These are phyloP conservation scores for Mycena alexandri DNA, from an alignment of 768 basidiomycete species.

Conservation along the genomic window DNA sequence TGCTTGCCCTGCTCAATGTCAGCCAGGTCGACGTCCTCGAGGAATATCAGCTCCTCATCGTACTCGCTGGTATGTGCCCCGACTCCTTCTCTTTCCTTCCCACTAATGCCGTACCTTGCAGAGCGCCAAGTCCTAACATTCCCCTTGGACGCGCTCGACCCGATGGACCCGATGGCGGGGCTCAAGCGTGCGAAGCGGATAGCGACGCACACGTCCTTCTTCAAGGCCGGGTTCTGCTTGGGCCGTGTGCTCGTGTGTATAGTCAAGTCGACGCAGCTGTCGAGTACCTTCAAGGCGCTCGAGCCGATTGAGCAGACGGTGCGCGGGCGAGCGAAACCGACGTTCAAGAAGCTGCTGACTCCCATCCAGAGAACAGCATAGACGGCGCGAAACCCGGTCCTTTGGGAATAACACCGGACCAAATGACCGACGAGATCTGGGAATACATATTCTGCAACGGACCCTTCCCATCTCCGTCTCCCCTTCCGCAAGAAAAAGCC, in stretches of 20 bases:
- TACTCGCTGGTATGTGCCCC: conserved; percentile 86
- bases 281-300: conserved; percentile 96
- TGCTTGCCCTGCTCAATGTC: conserved; percentile 89
- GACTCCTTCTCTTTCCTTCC: background rate
- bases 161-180: conserved; percentile 90
- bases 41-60: conserved; percentile 94
- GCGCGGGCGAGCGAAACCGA: conserved; percentile 84
- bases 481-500: conserved; percentile 81
- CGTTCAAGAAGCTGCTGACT: conserved; percentile 89
- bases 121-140: conserved; percentile 97
- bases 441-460: conserved; percentile 90
- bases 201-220: conserved; percentile 96
- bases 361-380: conserved; percentile 69
- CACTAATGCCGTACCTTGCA: conserved; percentile 45
- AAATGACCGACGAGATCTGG: conserved; percentile 99
- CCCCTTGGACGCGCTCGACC: conserved; percentile 92
- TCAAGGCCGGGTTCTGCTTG: conserved; percentile 95
- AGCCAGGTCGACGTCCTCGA: conserved; percentile 96
- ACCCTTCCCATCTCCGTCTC: conserved; percentile 76
- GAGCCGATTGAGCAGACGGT: conserved; percentile 95
- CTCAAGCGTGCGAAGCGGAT: conserved; percentile 95
- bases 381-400: conserved; percentile 86
- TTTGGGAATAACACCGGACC: conserved; percentile 86
- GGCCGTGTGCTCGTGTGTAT: conserved; percentile 94
- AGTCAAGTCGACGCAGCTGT: conserved; percentile 94